Percentiles rank a stretch among this genome's conserved stretches.
These are phyloP conservation scores for Suhomyces kunorum DNA, from an alignment of 1,139 yeast species.

Conservation along the genomic window DNA sequence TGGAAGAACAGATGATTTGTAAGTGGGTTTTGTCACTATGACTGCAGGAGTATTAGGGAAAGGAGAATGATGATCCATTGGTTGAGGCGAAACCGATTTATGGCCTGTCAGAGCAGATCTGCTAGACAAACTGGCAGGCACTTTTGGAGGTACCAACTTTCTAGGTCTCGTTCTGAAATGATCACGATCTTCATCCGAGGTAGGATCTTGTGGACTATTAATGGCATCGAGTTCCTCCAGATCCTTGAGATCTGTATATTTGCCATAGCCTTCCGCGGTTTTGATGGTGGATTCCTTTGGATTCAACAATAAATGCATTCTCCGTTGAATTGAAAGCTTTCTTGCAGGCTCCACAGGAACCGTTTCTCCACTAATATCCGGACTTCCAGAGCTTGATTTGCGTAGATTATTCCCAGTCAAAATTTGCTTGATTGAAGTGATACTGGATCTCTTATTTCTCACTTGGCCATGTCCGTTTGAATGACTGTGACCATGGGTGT, in stretches of 20 bases:
- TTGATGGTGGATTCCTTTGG: conserved; percentile 47
- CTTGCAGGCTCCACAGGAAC: conserved; percentile 16
- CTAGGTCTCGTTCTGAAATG: conserved; percentile 12
- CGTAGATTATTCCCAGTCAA: conserved; percentile 41
- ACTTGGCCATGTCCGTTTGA: conserved; percentile 8
- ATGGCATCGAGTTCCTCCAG: conserved; percentile 45
- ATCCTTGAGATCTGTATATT: conserved; percentile 54
- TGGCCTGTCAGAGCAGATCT: conserved; percentile 1
- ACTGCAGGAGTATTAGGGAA: not conserved
- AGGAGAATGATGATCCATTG: not conserved
- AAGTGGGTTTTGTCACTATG: not conserved
- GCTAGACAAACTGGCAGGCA: conserved; percentile 33
- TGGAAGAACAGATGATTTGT: conserved; percentile 1
- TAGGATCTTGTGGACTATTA: conserved; percentile 22
- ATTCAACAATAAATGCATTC: conserved; percentile 62
- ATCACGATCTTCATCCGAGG: conserved; percentile 8
- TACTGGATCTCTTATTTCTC: conserved; percentile 40
- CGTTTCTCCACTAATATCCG: conserved; percentile 5
- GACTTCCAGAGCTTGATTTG: conserved; percentile 18
- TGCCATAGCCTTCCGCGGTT: conserved; percentile 78
- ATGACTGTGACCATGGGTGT: not conserved
- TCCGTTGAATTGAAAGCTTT: conserved; percentile 59
- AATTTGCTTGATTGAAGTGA: conserved; percentile 43
- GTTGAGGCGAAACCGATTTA: not conserved
- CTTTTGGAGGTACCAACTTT: conserved; percentile 32